Conservation (phyloP, 1,284 basidiomycete species). For the Cryptococcus depauperatus region DNA sequence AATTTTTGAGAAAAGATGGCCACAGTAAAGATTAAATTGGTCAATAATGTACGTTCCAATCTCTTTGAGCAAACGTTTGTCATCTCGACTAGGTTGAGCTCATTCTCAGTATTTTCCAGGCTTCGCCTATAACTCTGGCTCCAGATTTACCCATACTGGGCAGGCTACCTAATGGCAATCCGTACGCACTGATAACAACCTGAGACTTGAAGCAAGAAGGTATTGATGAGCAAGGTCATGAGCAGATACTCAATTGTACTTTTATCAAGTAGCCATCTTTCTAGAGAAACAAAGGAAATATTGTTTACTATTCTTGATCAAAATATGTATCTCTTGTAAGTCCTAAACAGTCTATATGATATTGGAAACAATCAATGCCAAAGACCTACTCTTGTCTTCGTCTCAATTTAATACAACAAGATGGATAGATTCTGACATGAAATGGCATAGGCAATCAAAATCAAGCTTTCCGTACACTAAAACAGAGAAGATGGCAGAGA, state of each 20-base stretch:
- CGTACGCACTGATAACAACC: not conserved
- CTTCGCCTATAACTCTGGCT: not conserved
- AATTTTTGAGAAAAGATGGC: not conserved
- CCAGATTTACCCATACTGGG: not conserved
- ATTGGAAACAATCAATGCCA: no score
- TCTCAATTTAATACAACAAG: not conserved
- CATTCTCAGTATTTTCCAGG: not conserved
- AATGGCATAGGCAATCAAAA: constrained; percentile 9
- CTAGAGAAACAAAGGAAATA: not conserved
- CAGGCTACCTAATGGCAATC: not conserved
- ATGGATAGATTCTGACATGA: constrained; percentile 2
- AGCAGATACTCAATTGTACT: not conserved
- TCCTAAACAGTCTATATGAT: no score
- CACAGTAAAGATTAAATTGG: not conserved
- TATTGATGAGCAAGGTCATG: not conserved
- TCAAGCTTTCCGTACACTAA: constrained; percentile 26
- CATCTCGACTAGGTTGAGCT: not conserved
- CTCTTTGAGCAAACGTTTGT: not conserved
- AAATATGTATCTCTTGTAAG: not conserved
- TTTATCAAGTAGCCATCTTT: not conserved
- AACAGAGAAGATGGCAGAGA: constrained; percentile 31
- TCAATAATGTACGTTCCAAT: not conserved
- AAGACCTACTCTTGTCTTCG: no score
- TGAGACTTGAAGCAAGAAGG: not conserved
- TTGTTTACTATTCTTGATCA: not conserved